Percentiles rank a stretch among this genome's conserved stretches.
Conservation (phyloP, 805 yeast species). For the Diddensiella caesifluorescens region DNA sequence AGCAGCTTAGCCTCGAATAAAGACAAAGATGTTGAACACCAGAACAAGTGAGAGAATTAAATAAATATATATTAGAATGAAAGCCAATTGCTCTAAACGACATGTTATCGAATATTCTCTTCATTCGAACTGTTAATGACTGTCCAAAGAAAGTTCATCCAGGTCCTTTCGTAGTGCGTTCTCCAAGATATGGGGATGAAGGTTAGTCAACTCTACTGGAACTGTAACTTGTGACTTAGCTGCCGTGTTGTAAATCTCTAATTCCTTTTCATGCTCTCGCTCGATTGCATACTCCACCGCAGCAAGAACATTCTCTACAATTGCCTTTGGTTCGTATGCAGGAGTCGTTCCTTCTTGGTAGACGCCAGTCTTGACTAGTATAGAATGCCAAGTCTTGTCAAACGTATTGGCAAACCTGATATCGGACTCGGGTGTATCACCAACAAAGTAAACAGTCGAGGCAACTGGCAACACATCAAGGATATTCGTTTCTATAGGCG, state of each 20-base stretch:
- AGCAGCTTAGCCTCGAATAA: not conserved
- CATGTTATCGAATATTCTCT: not conserved
- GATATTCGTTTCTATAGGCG: slow-evolving; percentile 26
- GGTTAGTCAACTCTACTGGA: slow-evolving; percentile 11
- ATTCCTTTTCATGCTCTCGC: slow-evolving; percentile 67
- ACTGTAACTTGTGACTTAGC: slow-evolving; percentile 25
- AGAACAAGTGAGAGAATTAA: slow-evolving; percentile 1
- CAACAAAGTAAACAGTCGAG: slow-evolving; percentile 80
- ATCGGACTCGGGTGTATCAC: slow-evolving; percentile 87
- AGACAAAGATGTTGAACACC: slow-evolving; percentile 3
- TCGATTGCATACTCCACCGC: slow-evolving; percentile 81
- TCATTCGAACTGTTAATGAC: not conserved
- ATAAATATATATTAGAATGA: slow-evolving; percentile 1
- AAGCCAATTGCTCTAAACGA: no score
- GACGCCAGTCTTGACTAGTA: slow-evolving; percentile 82
- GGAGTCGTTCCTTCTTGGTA: slow-evolving; percentile 74
- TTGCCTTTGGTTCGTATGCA: slow-evolving; percentile 70
- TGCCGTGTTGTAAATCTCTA: slow-evolving; percentile 62
- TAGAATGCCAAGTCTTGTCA: slow-evolving; percentile 79
- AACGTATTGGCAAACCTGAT: slow-evolving; percentile 83
- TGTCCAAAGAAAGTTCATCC: not conserved
- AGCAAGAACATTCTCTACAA: slow-evolving; percentile 68
- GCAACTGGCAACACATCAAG: slow-evolving; percentile 70
- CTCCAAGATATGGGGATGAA: slow-evolving; percentile 16
- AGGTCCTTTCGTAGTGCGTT: not conserved